Conservation (phyloP, 352 stramenopile genomes). For the Pythium apleroticum region DNA sequence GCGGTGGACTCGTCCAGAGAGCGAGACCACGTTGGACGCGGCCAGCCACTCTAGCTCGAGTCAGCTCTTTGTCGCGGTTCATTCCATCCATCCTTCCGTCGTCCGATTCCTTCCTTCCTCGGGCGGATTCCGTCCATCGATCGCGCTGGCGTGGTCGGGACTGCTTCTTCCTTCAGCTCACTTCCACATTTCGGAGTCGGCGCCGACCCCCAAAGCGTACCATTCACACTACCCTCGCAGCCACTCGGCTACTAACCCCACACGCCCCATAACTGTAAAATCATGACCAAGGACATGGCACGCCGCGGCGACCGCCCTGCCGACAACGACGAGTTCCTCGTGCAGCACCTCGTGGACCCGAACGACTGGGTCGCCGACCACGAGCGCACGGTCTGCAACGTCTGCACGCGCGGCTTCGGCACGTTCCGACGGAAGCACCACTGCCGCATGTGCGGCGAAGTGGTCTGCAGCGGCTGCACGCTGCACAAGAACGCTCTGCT, state of each 20-base stretch:
- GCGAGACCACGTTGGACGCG: too few species aligned
- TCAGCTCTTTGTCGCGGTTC: neutral
- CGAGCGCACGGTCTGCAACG: constrained; percentile 66
- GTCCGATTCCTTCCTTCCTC: constrained; percentile 5
- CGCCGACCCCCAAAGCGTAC: constrained; percentile 11
- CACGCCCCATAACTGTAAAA: constrained; percentile 25
- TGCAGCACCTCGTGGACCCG: constrained; percentile 72
- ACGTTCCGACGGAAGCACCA: constrained; percentile 87
- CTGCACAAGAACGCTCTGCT: constrained; percentile 69
- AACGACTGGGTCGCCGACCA: constrained; percentile 76
- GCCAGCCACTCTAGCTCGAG: too few species aligned
- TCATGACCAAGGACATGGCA: constrained; percentile 37
- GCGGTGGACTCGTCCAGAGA: neutral
- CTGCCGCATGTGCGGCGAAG: constrained; percentile 83
- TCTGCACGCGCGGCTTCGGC: constrained; percentile 76
- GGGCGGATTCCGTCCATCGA: constrained; percentile 1
- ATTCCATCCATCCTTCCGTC: constrained; percentile 5
- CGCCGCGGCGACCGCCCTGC: constrained; percentile 8
- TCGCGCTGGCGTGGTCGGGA: neutral
- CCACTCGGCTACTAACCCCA: constrained; percentile 1
- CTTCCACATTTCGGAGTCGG: constrained; percentile 26
- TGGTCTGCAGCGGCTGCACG: constrained; percentile 82
- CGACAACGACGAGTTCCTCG: constrained; percentile 53
- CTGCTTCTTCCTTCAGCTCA: constrained; percentile 17
- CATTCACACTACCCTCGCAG: neutral